phyloP scores from a whole-genome alignment of 768 basidiomycete species.

The Amanita molliuscula region DNA sequence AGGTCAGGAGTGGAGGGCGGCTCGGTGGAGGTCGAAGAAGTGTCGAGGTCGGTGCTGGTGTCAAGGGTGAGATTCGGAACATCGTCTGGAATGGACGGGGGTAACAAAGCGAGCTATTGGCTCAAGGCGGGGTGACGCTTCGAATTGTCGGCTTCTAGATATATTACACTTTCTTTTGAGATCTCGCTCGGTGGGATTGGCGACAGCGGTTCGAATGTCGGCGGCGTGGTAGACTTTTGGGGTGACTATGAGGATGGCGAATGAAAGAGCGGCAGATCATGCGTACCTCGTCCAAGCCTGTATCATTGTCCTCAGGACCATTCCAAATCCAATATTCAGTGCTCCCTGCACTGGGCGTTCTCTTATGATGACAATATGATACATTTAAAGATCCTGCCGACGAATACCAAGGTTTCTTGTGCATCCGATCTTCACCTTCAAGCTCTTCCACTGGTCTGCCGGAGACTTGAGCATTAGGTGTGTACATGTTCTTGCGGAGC shows the following conservation, averaged over 20 bases:
- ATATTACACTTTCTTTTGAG: not conserved
- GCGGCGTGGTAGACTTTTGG: not conserved
- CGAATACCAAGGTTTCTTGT: not conserved
- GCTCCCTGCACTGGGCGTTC: not conserved
- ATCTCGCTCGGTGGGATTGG: not conserved
- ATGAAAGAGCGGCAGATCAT: not conserved
- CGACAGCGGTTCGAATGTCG: not conserved
- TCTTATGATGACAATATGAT: conserved; percentile 2
- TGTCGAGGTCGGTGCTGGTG: not conserved
- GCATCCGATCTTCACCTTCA: not conserved
- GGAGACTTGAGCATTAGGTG: not conserved
- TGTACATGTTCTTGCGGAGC: not conserved
- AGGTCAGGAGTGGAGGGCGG: not conserved
- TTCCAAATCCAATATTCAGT: conserved; percentile 6
- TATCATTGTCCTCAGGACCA: not conserved
- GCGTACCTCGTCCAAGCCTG: not conserved
- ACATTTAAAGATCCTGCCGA: not conserved
- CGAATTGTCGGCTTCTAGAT: not conserved
- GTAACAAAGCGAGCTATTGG: not conserved
- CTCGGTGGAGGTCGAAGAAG: not conserved
- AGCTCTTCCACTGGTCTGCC: not conserved
- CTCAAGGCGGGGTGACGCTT: not conserved
- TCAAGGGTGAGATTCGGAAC: not conserved
- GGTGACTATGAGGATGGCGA: not conserved
- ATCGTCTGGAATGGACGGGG: not conserved